These are phyloP conservation scores for Zymoseptoria passerinii DNA, from an alignment of 2,329 filamentous ascomycete genomes.

Conservation along the genomic window DNA sequence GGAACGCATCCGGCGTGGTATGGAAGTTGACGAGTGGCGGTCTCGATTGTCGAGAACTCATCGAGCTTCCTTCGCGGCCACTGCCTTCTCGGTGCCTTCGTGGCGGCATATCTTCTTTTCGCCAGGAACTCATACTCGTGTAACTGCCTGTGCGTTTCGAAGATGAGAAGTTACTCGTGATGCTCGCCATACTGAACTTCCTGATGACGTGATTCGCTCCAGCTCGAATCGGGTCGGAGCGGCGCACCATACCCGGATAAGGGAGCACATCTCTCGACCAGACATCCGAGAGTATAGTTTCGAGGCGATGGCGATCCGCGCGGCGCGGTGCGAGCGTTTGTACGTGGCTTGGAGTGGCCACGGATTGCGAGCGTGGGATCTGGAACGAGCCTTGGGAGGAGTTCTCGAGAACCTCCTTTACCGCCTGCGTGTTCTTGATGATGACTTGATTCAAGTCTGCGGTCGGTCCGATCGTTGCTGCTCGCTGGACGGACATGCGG, in stretches of 20 bases:
- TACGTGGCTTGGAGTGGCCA: conserved; percentile 60
- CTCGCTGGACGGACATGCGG: conserved; percentile 68
- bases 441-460: conserved; percentile 66
- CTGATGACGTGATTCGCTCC: conserved; percentile 83
- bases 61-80: conserved; percentile 1
- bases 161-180: conserved; percentile 68
- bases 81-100: background rate
- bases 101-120: conserved; percentile 25
- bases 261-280: conserved; percentile 77
- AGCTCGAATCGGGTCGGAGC: conserved; percentile 61
- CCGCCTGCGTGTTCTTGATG: conserved; percentile 72
- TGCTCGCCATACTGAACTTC: conserved; percentile 75
- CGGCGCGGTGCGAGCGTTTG: conserved; percentile 66
- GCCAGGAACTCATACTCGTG: conserved; percentile 31
- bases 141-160: conserved; percentile 60
- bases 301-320: conserved; percentile 68
- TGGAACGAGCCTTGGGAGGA: conserved; percentile 39
- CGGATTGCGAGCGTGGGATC: conserved; percentile 71
- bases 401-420: conserved; percentile 47
- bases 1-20: conserved; percentile 39
- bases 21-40: conserved; percentile 38
- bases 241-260: conserved; percentile 69
- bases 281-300: conserved; percentile 64
- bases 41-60: conserved; percentile 2
- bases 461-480: conserved; percentile 64